A percentile compares a stretch with the other conserved stretches of the same genome.
Conservation (phyloP, 768 basidiomycete species). For the Myochromella boudieri region DNA sequence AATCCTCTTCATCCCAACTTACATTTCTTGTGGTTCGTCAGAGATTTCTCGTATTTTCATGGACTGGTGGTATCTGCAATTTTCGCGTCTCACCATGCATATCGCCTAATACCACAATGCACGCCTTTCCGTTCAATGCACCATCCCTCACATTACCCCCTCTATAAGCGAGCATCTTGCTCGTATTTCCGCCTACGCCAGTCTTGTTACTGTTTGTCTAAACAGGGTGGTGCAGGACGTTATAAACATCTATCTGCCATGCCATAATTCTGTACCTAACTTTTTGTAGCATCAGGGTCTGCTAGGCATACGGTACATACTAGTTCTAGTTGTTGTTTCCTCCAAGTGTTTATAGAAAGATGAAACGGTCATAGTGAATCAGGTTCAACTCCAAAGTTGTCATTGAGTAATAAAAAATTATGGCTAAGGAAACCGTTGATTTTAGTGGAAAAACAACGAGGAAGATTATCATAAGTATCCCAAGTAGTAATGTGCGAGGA, state of each 20-base stretch:
- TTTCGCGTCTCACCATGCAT: neutral
- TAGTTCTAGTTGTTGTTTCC: neutral
- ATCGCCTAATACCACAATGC: constrained; percentile 3
- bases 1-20: neutral
- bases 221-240: too few species aligned
- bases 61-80: neutral
- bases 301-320: neutral
- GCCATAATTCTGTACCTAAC: constrained; percentile 5
- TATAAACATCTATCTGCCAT: neutral
- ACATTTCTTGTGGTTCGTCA: neutral
- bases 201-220: too few species aligned
- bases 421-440: too few species aligned
- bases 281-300: constrained; percentile 2
- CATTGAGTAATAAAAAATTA: too few species aligned
- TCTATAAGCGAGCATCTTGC: neutral
- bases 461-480: too few species aligned
- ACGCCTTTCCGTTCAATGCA: neutral
- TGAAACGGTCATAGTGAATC: too few species aligned
- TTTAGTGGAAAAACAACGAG: too few species aligned
- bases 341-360: constrained; percentile 12
- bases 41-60: neutral
- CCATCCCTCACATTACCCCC: neutral
- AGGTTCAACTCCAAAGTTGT: too few species aligned
- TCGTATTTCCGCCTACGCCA: too few species aligned
- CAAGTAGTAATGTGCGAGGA: too few species aligned